Percentiles rank a stretch among this genome's conserved stretches.
Conservation (phyloP, 495 filamentous ascomycete genomes). For the Penicillium parvum region DNA sequence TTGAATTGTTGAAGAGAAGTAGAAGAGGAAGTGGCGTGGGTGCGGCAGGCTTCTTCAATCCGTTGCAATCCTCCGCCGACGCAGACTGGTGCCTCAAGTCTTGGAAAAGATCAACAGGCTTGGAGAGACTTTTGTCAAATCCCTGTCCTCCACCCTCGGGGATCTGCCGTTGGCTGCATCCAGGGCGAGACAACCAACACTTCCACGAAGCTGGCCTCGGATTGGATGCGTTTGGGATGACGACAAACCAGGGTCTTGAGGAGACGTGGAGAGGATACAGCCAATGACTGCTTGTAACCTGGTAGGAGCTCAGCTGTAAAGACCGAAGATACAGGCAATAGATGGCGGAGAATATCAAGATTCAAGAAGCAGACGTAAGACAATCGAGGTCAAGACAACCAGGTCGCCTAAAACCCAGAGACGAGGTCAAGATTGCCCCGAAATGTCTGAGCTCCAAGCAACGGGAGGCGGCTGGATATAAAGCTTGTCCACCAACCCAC, state of each 20-base stretch:
- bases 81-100: neutral
- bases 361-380: conserved; percentile 2
- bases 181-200: conserved; percentile 9
- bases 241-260: conserved; percentile 14
- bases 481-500: conserved; percentile 15
- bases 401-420: neutral
- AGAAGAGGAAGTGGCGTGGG: neutral
- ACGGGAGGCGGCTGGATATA: conserved; percentile 26
- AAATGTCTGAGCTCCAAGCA: conserved; percentile 2
- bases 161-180: conserved; percentile 7
- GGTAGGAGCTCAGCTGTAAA: neutral
- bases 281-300: conserved; percentile 8
- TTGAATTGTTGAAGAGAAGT: neutral
- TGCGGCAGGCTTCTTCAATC: too few species aligned
- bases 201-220: conserved; percentile 1
- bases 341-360: neutral
- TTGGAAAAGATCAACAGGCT: conserved; percentile 9
- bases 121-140: too few species aligned
- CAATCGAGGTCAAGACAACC: conserved; percentile 1
- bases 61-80: neutral
- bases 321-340: conserved; percentile 1
- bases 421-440: neutral
- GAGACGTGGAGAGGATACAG: conserved; percentile 5
- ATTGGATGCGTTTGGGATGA: conserved; percentile 14
- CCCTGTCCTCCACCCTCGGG: conserved; percentile 3